A percentile compares a stretch with the other conserved stretches of the same genome.
Evolutionary conservation across 2,329 filamentous ascomycete genomes (phyloP).

Genomic region (Moelleriella libera): DNA sequence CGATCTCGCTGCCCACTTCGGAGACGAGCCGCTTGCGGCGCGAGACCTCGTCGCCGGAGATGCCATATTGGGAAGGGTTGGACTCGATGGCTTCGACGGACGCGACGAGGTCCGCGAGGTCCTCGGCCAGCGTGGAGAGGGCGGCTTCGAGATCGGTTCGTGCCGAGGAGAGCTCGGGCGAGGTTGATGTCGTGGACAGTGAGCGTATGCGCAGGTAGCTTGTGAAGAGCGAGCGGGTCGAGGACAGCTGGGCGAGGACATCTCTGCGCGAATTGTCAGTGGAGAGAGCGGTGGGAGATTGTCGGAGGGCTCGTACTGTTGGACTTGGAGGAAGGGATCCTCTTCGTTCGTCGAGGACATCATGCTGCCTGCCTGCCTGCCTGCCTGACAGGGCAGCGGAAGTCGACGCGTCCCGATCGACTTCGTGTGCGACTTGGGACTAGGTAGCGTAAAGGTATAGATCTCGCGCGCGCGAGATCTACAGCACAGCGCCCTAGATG

Average conservation of each 20-base stretch:
- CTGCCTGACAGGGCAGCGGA: not conserved
- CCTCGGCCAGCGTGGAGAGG: slow-evolving; percentile 58
- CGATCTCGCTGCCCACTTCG: slow-evolving; percentile 79
- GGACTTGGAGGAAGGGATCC: slow-evolving; percentile 60
- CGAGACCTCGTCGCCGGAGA: slow-evolving; percentile 69
- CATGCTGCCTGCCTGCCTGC: slow-evolving; percentile 25
- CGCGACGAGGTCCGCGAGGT: slow-evolving; percentile 77
- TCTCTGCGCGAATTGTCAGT: slow-evolving; percentile 42
- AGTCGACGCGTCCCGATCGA: not conserved
- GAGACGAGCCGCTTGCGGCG: slow-evolving; percentile 71
- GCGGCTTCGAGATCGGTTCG: slow-evolving; percentile 52
- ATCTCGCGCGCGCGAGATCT: no score
- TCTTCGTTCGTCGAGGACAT: slow-evolving; percentile 55
- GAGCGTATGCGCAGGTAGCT: slow-evolving; percentile 95
- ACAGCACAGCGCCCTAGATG: not conserved
- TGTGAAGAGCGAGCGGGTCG: slow-evolving; percentile 74
- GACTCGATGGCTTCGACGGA: slow-evolving; percentile 79
- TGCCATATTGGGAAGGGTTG: slow-evolving; percentile 74
- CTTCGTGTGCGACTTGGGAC: no score
- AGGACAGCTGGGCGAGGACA: slow-evolving; percentile 69
- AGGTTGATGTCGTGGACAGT: slow-evolving; percentile 54
- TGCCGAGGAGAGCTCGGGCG: slow-evolving; percentile 75
- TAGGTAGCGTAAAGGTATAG: no score
- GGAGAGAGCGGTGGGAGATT: not conserved
- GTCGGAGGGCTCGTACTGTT: slow-evolving; percentile 36